Evolutionary conservation across 495 filamentous ascomycete species (phyloP).

Genomic region (Chaetomium cochliodes): DNA sequence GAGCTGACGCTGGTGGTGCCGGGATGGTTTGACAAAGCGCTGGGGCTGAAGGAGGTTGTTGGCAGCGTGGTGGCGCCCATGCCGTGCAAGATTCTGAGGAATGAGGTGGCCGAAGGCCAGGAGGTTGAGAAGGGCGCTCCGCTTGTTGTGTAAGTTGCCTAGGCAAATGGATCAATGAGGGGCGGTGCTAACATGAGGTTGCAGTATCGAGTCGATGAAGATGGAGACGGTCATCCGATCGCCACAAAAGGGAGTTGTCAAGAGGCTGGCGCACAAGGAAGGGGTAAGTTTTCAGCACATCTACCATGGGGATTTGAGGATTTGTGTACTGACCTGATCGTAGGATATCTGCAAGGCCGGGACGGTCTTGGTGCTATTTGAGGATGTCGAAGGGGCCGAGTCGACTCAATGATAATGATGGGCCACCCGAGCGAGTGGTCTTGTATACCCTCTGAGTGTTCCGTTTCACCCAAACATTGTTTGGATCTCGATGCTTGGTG

Average conservation of each 20-base stretch:
- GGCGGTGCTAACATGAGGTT: slow-evolving; percentile 16
- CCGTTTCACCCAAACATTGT: neutral
- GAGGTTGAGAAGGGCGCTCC: slow-evolving; percentile 80
- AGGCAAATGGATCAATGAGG: neutral
- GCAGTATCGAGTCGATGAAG: slow-evolving; percentile 95
- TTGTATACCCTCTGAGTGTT: slow-evolving; percentile 5
- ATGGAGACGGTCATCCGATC: slow-evolving; percentile 98
- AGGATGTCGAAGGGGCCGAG: slow-evolving; percentile 35
- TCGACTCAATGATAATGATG: neutral
- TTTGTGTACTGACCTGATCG: slow-evolving; percentile 22
- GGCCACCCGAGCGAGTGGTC: neutral
- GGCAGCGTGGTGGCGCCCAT: slow-evolving; percentile 86
- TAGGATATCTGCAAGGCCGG: slow-evolving; percentile 61
- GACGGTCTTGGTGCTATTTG: slow-evolving; percentile 55
- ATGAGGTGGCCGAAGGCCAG: slow-evolving; percentile 78
- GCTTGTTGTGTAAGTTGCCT: slow-evolving; percentile 67
- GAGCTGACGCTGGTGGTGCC: slow-evolving; percentile 66
- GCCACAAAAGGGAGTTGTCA: slow-evolving; percentile 76
- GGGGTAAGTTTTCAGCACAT: slow-evolving; percentile 62
- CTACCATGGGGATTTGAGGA: neutral
- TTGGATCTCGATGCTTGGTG: neutral
- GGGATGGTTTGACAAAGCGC: slow-evolving; percentile 79
- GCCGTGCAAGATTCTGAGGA: slow-evolving; percentile 89
- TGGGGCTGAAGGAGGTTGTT: slow-evolving; percentile 73
- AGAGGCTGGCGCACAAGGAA: slow-evolving; percentile 77